These are phyloP conservation scores for Arachis stenosperma DNA, from an alignment of 306 rosid genomes.

Conservation along the genomic window DNA sequence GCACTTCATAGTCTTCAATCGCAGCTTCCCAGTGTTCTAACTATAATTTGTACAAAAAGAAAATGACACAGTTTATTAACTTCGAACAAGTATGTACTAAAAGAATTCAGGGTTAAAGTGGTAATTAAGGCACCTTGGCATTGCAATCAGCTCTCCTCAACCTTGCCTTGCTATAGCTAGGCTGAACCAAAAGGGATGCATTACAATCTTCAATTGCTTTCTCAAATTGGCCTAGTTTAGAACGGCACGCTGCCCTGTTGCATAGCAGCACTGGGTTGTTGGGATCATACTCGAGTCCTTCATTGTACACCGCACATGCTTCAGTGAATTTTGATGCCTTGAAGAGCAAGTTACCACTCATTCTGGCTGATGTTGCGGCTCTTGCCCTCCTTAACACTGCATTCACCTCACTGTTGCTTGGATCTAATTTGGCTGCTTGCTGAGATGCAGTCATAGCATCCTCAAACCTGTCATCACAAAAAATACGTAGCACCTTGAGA, in stretches of 20 bases:
- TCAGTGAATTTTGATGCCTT: conserved; percentile 74
- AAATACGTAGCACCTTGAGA: conserved; percentile 45
- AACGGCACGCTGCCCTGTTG: conserved; percentile 96
- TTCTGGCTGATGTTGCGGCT: conserved; percentile 68
- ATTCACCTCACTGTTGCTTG: conserved; percentile 57
- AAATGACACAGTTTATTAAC: not conserved
- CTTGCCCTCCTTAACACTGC: conserved; percentile 63
- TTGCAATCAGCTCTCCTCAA: conserved; percentile 85
- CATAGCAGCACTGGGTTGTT: conserved; percentile 77
- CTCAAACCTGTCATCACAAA: conserved; percentile 68
- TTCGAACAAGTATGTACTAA: not conserved
- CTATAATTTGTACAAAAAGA: conserved; percentile 46
- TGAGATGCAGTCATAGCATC: conserved; percentile 72
- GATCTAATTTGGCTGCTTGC: conserved; percentile 70
- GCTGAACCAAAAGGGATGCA: conserved; percentile 71
- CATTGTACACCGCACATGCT: conserved; percentile 70
- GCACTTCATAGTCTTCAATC: conserved; percentile 81
- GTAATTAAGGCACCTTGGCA: conserved; percentile 63
- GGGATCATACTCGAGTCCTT: conserved; percentile 81
- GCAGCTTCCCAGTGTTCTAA: conserved; percentile 94
- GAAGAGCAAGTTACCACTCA: conserved; percentile 88
- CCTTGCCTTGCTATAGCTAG: conserved; percentile 91
- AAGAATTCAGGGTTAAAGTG: conserved; percentile 11
- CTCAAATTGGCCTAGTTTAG: conserved; percentile 84
- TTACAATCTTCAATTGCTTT: conserved; percentile 95